Evolutionary conservation across 2,329 filamentous ascomycete genomes (phyloP), one percentile per base, ranked within the genome.

Genomic region (Colletotrichum godetiae): DNA sequence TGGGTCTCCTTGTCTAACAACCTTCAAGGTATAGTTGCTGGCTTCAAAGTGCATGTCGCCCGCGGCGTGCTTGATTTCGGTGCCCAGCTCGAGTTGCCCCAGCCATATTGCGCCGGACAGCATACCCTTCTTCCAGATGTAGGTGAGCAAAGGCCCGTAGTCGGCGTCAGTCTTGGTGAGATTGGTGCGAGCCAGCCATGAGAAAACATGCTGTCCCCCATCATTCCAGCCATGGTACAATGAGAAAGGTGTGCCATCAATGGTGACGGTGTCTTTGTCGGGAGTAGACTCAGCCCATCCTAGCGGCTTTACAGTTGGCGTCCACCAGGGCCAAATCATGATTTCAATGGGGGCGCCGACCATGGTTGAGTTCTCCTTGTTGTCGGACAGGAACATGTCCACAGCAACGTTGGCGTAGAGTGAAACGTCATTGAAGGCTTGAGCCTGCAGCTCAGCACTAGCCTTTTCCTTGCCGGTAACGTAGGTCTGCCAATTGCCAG

Each of bases 251-350:
- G 53, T 73, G 60, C 71, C 71, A 60, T 73, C 67, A 24, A 73
- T 57, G 49, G 42, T 58, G 10, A 73, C 67, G 55, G 67, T 71
- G 24, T 73, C 71, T 49, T 60, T 65, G 22, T 73, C 67, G n/a
- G 71, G 71, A 1, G 71, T 73, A 15, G 67, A 70, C 46, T 73
- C 71, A 3, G 60, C 71, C 71, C 71, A 73, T 29, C 71, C 71
- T 19, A 73, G 46, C 24, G 71, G 71, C 60, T 71, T 73, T 10
- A 73, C 67, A 10, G 71, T 73, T 22, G 71, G 71, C n/a, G 68
- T 68, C 71, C 71, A 73, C 71, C 71, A 73, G 4, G 67, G 71
- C 71, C 67, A 73, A 37, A 73, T 73, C 71, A 73, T 73, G 19
- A 73, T 73, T 53, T 73, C 71, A 52, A 73, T 65, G 46, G 71